Percentiles rank a stretch among this genome's conserved stretches.
Conservation (phyloP, 306 rosid species). For the barrel medic (Medicago truncatula) region MtrunA17r5.0-ANR NC_053043.1:41923501-41924000, state of each 20-base stretch:
- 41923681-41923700: conserved; percentile 50
- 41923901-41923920: neutral
- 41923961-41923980: conserved; percentile 72
- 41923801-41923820: conserved; percentile 72
- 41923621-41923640: conserved; percentile 59
- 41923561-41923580: conserved; percentile 67
- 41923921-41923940: conserved; percentile 28
- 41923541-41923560: conserved; percentile 60
- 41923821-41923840: conserved; percentile 72
- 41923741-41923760: conserved; percentile 51
- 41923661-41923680: conserved; percentile 49
- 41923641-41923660: conserved; percentile 49
- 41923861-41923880: conserved; percentile 58
- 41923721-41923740: conserved; percentile 46
- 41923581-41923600: conserved; percentile 63
- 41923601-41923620: conserved; percentile 50
- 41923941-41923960: conserved; percentile 75
- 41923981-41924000: conserved; percentile 62
- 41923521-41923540: conserved; percentile 49
- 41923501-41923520: too few species aligned
- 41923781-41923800: conserved; percentile 85
- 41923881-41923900: conserved; percentile 6
- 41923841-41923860: conserved; percentile 86
- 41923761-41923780: conserved; percentile 77
- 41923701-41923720: conserved; percentile 44